Evolutionary conservation across 163 green algal species (phyloP).

Genomic region (Coccomyxa subellipsoidea): DNA sequence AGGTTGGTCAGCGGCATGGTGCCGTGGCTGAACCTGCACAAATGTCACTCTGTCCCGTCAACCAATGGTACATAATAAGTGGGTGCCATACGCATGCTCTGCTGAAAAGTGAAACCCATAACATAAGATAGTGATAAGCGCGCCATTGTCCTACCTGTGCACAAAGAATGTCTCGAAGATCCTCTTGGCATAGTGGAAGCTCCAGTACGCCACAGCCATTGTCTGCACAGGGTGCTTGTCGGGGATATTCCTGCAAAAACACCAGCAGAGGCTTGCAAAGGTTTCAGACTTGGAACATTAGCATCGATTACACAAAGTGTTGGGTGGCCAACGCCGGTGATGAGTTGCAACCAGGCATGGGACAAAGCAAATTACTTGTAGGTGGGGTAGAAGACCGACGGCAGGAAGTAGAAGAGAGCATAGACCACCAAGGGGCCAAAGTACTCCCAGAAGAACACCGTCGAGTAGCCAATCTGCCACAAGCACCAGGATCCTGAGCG

Average conservation of each 20-base stretch:
- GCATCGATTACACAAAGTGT: neutral
- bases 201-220: constrained; percentile 86
- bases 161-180: constrained; percentile 94
- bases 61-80: neutral
- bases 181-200: constrained; percentile 94
- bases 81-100: neutral
- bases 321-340: too few relatives aligned
- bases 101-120: too few relatives aligned
- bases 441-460: constrained; percentile 99
- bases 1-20: constrained; percentile 98
- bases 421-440: constrained; percentile 93
- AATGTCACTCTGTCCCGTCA: neutral
- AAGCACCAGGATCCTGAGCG: neutral
- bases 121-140: too few relatives aligned
- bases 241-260: constrained; percentile 8
- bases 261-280: neutral
- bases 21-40: constrained; percentile 84
- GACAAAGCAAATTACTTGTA: constrained; percentile 26
- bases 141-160: constrained; percentile 67
- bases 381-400: constrained; percentile 64
- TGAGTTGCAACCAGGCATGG: neutral
- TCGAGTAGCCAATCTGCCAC: constrained; percentile 87
- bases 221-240: constrained; percentile 66
- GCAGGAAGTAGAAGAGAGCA: constrained; percentile 89
- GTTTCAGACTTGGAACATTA: neutral